Conservation (phyloP, 352 stramenopile genomes). For the Thraustochytrium striatum region DNA sequence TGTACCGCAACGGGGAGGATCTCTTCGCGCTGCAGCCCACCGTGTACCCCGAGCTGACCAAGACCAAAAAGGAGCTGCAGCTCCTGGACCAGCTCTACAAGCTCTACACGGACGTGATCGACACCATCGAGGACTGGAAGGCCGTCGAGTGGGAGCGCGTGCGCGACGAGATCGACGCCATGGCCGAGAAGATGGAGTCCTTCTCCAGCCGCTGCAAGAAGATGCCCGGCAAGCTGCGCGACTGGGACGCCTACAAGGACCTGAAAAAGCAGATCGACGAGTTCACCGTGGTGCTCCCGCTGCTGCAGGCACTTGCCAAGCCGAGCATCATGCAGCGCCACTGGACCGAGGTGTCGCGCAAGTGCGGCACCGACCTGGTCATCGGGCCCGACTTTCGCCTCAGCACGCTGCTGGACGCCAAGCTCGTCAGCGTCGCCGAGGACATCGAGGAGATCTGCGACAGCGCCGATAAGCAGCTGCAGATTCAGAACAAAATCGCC, state of each 20-base stretch:
- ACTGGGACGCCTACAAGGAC: conserved; percentile 94
- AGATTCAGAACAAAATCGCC: conserved; percentile 88
- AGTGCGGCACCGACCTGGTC: conserved; percentile 84
- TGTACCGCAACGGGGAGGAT: conserved; percentile 92
- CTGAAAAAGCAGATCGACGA: conserved; percentile 95
- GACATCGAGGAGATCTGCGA: conserved; percentile 97
- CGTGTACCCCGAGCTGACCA: conserved; percentile 91
- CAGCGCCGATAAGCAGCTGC: conserved; percentile 93
- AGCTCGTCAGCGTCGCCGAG: conserved; percentile 79
- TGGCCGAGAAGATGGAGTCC: conserved; percentile 92
- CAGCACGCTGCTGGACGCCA: conserved; percentile 84
- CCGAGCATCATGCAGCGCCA: conserved; percentile 89
- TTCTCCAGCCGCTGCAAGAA: conserved; percentile 95
- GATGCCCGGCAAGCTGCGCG: conserved; percentile 86
- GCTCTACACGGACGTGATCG: conserved; percentile 93
- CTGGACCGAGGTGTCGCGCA: conserved; percentile 93
- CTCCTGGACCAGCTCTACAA: conserved; percentile 68
- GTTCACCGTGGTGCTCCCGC: conserved; percentile 90
- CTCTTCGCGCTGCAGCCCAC: conserved; percentile 92
- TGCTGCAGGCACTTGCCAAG: conserved; percentile 93
- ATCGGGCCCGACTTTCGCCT: conserved; percentile 90
- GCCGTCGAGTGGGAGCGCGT: conserved; percentile 89
- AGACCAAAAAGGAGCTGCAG: conserved; percentile 94
- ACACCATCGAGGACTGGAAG: conserved; percentile 94
- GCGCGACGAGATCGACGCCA: conserved; percentile 83